Base-by-base conservation (phyloP, 257 asterid species). In the Ballota nigra region DNA sequence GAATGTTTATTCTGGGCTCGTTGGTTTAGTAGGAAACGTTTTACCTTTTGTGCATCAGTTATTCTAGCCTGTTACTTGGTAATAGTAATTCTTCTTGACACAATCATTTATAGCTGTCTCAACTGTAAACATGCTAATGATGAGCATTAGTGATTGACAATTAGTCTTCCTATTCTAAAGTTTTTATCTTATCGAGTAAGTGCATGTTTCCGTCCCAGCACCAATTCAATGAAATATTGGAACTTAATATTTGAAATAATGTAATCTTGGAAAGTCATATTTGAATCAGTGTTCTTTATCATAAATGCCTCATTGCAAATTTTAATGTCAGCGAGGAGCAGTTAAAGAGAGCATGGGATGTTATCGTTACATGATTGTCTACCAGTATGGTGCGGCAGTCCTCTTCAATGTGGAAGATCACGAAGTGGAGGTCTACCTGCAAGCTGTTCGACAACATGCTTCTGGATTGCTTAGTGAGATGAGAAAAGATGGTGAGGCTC, bases 321-420 rank as follows among this genome's bases (percentile, higher is more conserved):
- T 75, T 80, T 78, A 47, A 16, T 72, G 70, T 75, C 87, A 95
- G 99, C 86, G 62, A 66, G 71, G 80, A 34, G 45, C 74, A 71
- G 64, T 24, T 75, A 83, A 71, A 63, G 82, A 68, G 64, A 82
- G 66, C 65, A 65, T 79, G 63, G 70, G 85, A 79, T 51, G 78
- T 81, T 76, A 77, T 47, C 87, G 83, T 45, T 89, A 85, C 86
- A 82, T 94, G 97, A 82, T 94, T 66, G 97, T 94, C 34, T 94
- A 84, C 87, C 96, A 89, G 75, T 94, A 94, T 81, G 99, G 99
- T 70, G 81, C 99, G 28, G 87, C 89, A 60, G 88, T 94, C 73
- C 80, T 94, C 68, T 89, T 94, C 87, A 94, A 94, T 72, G 90
- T 94, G 78, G 96, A 88, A 77, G 99, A 94, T 66, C 84, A 84